Evolutionary conservation across 257 asterid genomes (phyloP).

Genomic region (Catharanthus roseus): DNA sequence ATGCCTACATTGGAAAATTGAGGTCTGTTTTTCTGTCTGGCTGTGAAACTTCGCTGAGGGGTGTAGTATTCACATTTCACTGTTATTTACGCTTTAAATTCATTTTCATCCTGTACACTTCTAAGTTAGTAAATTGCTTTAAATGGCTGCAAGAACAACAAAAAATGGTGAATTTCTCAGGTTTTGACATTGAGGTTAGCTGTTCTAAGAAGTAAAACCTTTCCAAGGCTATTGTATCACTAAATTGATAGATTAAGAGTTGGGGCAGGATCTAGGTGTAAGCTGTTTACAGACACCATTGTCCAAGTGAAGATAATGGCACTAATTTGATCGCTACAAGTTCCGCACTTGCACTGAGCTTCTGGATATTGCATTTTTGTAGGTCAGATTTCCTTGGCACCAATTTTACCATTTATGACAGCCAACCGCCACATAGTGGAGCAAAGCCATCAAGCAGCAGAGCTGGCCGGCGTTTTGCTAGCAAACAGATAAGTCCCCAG

Average conservation of each 20-base stretch:
- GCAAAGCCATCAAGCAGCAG: slow-evolving; percentile 75
- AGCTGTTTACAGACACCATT: not conserved
- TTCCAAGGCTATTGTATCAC: not conserved
- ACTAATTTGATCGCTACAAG: not conserved
- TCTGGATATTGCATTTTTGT: slow-evolving; percentile 1
- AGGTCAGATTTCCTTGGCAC: slow-evolving; percentile 96
- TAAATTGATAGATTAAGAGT: not conserved
- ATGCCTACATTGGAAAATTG: slow-evolving; percentile 88
- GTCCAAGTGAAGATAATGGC: not conserved
- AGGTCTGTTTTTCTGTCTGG: slow-evolving; percentile 43
- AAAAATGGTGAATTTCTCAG: not conserved
- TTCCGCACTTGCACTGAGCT: not conserved
- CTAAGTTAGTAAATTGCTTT: not conserved
- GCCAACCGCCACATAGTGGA: slow-evolving; percentile 73
- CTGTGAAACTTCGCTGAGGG: not conserved
- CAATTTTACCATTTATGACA: slow-evolving; percentile 71
- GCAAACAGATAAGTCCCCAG: slow-evolving; percentile 89
- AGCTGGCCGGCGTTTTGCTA: slow-evolving; percentile 73
- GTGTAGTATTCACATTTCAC: not conserved
- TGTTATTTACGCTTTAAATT: not conserved
- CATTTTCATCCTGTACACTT: not conserved
- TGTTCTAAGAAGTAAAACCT: not conserved
- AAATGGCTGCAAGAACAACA: not conserved
- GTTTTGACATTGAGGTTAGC: not conserved
- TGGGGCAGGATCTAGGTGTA: not conserved